Evolutionary conservation across 2,329 filamentous ascomycete genomes (phyloP), one percentile per base, ranked within the genome.

Genomic region (Ilyonectria robusta): DNA sequence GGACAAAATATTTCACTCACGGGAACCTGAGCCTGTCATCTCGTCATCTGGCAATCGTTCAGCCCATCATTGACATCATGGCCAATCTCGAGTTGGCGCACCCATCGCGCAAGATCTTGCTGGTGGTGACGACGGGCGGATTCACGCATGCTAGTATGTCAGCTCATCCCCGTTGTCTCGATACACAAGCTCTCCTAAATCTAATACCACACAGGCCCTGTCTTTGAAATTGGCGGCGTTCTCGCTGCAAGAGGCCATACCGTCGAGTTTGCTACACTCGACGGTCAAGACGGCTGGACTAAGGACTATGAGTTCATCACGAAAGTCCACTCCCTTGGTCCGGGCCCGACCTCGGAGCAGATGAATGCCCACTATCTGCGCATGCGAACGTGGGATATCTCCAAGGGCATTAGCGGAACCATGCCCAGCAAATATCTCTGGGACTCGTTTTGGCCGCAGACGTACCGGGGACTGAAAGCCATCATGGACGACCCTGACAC

Each of bases 191-290:
- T 23, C 37, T n/a, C 13, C 46, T 19, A 15, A 46, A 19, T n/a
- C 47, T 60, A 44, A 54, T 48, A 9, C 44, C 47, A 13, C 2
- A 1, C 64, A 76, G 78, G 73, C 2, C 77, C 77, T 2, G 65
- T 80, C 15, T 72, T 80, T 21, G 76, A 80, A 58, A 66, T 80
- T 31, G 75, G 75, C 15, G 59, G 69, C 19, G 67, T 76, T 6
- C 75, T 80, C 29, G 68, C 77, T n/a, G 55, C 69, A 11, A 73
- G 78, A 42, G 78, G 79, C 5, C 77, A 81, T 55, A 69, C 37
- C 4, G 68, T 83, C 48, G 76, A 78, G 8, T 81, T 82, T 33
- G 79, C 79, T 10, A 82, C 80, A 2, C 75, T 79, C 37, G 62
- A 77, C 2, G 77, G 77, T 4, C 79, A 81, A 66, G 78, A 79